Evolutionary conservation across 2,329 filamentous ascomycete genomes (phyloP).

Genomic region (Corinectria fuckeliana): DNA sequence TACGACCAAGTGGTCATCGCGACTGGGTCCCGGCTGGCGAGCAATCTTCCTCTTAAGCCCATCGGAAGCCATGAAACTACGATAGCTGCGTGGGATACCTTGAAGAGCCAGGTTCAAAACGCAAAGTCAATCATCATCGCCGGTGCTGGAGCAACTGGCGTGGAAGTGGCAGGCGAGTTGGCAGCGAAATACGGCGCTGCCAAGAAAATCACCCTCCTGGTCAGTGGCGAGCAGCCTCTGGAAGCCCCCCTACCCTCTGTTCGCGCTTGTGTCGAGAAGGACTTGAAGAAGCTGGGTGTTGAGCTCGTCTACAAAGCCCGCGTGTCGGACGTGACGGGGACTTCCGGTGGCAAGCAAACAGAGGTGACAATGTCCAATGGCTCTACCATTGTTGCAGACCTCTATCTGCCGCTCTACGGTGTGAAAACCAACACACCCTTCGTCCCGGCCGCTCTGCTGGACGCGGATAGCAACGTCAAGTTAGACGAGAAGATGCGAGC

Average conservation of each 20-base stretch:
- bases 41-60: conserved; percentile 54
- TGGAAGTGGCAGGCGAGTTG: conserved; percentile 48
- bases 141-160: conserved; percentile 47
- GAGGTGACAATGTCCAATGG: conserved; percentile 41
- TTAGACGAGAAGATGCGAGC: conserved; percentile 45
- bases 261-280: conserved; percentile 34
- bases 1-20: conserved; percentile 62
- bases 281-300: conserved; percentile 38
- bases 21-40: conserved; percentile 56
- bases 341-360: conserved; percentile 6
- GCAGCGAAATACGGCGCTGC: conserved; percentile 40
- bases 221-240: conserved; percentile 30
- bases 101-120: conserved; percentile 32
- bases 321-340: conserved; percentile 35
- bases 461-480: conserved; percentile 41
- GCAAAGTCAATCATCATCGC: conserved; percentile 46
- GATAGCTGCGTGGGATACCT: conserved; percentile 42
- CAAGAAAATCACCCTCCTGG: conserved; percentile 38
- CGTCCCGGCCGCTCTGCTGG: conserved; percentile 43
- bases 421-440: conserved; percentile 51
- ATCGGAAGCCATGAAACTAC: conserved; percentile 53
- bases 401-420: conserved; percentile 55
- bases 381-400: conserved; percentile 40
- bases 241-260: conserved; percentile 38
- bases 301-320: conserved; percentile 41